Conservation (phyloP, 2,329 filamentous ascomycete genomes). For the Endothia cerciana region DNA sequence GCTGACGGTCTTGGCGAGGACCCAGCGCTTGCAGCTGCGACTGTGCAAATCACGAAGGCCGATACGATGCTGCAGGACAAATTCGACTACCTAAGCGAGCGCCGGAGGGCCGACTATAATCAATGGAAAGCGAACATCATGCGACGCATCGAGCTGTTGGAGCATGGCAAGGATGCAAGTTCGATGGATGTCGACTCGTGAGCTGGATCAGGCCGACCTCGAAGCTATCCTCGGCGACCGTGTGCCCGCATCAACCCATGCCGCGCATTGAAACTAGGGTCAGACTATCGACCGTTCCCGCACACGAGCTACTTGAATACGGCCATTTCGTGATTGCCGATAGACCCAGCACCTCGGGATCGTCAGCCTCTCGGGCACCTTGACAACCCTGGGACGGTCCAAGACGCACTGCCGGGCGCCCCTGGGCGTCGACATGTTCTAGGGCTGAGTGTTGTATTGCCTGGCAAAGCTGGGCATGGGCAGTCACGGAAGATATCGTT, state of each 20-base stretch:
- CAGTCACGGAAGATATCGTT: too few relatives aligned
- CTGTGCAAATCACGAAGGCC: constrained; percentile 50
- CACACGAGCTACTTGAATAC: constrained; percentile 23
- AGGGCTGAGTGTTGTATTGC: not conserved
- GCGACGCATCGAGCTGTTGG: constrained; percentile 48
- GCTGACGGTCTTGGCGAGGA: constrained; percentile 42
- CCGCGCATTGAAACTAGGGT: constrained; percentile 4
- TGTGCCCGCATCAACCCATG: not conserved
- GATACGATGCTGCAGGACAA: constrained; percentile 77
- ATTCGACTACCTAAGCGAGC: constrained; percentile 71
- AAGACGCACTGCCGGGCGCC: too few relatives aligned
- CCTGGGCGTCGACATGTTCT: too few relatives aligned
- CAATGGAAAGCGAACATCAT: constrained; percentile 68
- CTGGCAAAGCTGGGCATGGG: not conserved
- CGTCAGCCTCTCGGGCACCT: constrained; percentile 11
- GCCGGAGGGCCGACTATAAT: constrained; percentile 62
- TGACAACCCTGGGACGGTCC: constrained; percentile 6
- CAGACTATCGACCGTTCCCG: constrained; percentile 3
- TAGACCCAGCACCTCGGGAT: constrained; percentile 13
- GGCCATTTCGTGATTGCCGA: constrained; percentile 13
- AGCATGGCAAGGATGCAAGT: constrained; percentile 16
- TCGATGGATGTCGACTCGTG: constrained; percentile 31
- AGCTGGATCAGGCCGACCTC: constrained; percentile 1
- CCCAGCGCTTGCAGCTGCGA: constrained; percentile 34
- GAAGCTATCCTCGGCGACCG: not conserved